Evolutionary conservation across 192 early-diverging fungal species (phyloP), one percentile per base, ranked within the genome.

Genomic region (Backusella luteola): DNA sequence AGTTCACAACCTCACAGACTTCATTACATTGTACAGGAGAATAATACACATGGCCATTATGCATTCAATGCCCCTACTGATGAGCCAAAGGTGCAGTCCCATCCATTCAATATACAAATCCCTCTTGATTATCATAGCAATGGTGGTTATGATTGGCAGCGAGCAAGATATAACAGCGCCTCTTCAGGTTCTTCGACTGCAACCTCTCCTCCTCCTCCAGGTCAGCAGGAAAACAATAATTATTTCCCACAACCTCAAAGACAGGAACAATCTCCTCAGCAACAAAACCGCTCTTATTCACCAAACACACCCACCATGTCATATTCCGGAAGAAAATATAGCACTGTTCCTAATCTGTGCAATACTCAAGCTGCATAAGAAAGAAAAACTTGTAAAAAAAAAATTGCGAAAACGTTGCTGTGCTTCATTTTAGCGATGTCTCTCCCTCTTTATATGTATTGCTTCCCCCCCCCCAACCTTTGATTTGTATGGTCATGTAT

Each of bases 101-200:
- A 71, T 44, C 26, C 70, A 34, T 71, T 71, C 29, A 71, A 49
- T 49, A 71, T 71, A 42, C 70, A 71, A 19, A 36, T 38, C 6
- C 34, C 67, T 9, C 35, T 35, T 8, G 35, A 39, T 29, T 46
- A 44, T 6, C 70, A 71, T 44, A 71, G 36, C 29, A n/a, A 23
- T 63, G n/a, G 26, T 63, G 17, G 39, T 23, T 71, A 71, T 29
- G 70, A 71, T 34, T 71, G 70, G 70, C 70, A 71, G 29, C 35
- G 70, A 26, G 70, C 70, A 15, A 32, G 70, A 71, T 71, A 71
- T 32, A 71, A 71, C 12, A 71, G 70, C 19, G 41, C 70, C 6
- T 68, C 67, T n/a, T 71, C 70, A 8, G 35, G 36, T n/a, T 71
- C 70, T 34, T 71, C 70, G 6, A 46, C 70, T 71, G 70, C 70